These are phyloP conservation scores for Heracleum sosnowskyi DNA, from an alignment of 129 eudicot genomes.

Conservation along the genomic window DNA sequence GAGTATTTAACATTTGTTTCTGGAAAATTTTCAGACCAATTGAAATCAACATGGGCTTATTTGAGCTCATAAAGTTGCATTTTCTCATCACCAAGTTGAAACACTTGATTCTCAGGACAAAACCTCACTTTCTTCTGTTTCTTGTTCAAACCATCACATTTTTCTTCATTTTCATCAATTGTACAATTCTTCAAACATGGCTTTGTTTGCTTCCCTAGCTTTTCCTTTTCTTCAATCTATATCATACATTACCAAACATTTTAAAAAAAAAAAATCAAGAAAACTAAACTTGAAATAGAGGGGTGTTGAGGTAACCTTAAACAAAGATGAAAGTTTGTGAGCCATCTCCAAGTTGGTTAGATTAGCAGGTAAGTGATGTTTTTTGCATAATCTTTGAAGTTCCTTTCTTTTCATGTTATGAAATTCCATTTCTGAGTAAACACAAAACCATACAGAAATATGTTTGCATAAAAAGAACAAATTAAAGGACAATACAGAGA, in stretches of 20 bases:
- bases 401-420: not conserved
- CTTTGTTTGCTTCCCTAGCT: not conserved
- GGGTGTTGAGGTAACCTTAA: not conserved
- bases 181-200: not conserved
- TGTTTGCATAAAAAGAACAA: too few relatives aligned
- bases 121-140: not conserved
- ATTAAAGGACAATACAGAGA: too few relatives aligned
- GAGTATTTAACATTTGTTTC: too few relatives aligned
- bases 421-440: not conserved
- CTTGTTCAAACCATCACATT: not conserved
- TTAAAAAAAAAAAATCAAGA: too few relatives aligned
- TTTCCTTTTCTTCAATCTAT: not conserved
- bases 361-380: not conserved
- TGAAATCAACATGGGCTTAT: too few relatives aligned
- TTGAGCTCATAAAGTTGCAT: too few relatives aligned
- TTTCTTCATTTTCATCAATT: not conserved
- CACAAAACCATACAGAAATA: too few relatives aligned
- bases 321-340: not conserved
- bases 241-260: not conserved
- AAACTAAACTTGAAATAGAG: too few relatives aligned
- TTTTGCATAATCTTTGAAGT: not conserved
- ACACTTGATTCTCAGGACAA: not conserved
- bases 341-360: not conserved
- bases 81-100: too few relatives aligned
- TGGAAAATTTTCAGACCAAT: too few relatives aligned